Evolutionary conservation across 2,329 filamentous ascomycete genomes (phyloP).

Genomic region (Akanthomyces uredinophilus): DNA sequence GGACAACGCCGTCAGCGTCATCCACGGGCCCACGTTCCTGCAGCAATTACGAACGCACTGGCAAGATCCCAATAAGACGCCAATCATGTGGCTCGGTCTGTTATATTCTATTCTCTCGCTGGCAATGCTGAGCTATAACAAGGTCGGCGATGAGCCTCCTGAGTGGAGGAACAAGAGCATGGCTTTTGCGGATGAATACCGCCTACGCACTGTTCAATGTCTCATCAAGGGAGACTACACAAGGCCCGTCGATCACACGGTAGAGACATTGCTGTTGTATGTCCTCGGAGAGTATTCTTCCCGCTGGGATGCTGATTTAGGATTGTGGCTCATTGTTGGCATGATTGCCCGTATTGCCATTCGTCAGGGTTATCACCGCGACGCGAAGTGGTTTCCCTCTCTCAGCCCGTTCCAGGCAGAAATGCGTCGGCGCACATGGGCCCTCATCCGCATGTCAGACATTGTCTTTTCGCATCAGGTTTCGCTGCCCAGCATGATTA

Average conservation of each 20-base stretch:
- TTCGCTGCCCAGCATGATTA: conserved; percentile 63
- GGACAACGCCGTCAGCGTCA: conserved; percentile 64
- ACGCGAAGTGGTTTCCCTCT: conserved; percentile 67
- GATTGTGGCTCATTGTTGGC: conserved; percentile 55
- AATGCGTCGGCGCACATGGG: conserved; percentile 66
- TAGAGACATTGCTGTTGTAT: conserved; percentile 75
- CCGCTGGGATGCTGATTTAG: conserved; percentile 67
- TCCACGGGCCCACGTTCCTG: conserved; percentile 82
- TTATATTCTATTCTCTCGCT: conserved; percentile 73
- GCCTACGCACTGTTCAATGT: conserved; percentile 71
- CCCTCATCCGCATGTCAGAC: conserved; percentile 67
- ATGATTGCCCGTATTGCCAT: conserved; percentile 54
- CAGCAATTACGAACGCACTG: conserved; percentile 62
- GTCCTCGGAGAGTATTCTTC: conserved; percentile 70
- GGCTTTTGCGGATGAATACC: conserved; percentile 59
- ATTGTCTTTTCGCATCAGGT: conserved; percentile 73
- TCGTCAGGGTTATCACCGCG: conserved; percentile 73
- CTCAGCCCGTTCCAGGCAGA: conserved; percentile 72
- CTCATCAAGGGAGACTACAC: conserved; percentile 73
- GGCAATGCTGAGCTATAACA: conserved; percentile 73
- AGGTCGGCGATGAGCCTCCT: conserved; percentile 72
- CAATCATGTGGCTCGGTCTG: conserved; percentile 72
- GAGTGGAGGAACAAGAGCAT: conserved; percentile 66
- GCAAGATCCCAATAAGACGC: conserved; percentile 66
- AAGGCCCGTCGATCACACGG: conserved; percentile 65